Base-by-base conservation (phyloP, 2,329 filamentous ascomycete species). In the Curvularia sp. region DNA sequence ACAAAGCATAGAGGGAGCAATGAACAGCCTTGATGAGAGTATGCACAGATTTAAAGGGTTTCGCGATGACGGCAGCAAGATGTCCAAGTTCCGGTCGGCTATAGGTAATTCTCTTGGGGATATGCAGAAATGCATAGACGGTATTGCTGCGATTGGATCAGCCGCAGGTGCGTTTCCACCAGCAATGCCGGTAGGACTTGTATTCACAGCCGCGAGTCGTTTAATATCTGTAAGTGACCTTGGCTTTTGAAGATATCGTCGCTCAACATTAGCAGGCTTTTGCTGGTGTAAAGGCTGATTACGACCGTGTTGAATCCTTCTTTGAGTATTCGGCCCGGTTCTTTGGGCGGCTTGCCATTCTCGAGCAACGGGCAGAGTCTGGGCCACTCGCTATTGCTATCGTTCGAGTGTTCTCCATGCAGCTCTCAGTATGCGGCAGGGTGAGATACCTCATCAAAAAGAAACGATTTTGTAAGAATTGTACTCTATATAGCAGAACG, bases 301-400 rank as follows among this genome's bases (percentile, higher is more conserved):
- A 79, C 35, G 77, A 80, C 26, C 64, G 75, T 2, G 68, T 80
- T 0, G 66, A 75, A n/a, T 68, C 69, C 4, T 80, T 80, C 51
- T 80, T 80, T 49, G 70, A 75, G 1, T 70, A 75, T 9, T 78
- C 79, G 66, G 74, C 74, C 48, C 74, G 73, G 5, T 78, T 80
- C 24, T 63, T 79, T 4, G 62, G 71, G 26, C 69, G 77, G 1
- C 69, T 79, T 1, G 68, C 71, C 0, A 71, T 79, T 7, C 41
- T 79, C 0, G 72, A 79, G 57, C 66, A 62, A 0, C 64, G 74
- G n/a, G 60, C 77, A 1, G 30, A 41, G 4, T 49, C 46, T 20
- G 44, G 10, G 13, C 6, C 52, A 35, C 33, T 55, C 28, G 26
- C 52, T 1, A 9, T 55, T 3, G 52, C 52, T n/a, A 7, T 55